Evolutionary conservation across 305 asterid species (phyloP).

Genomic region (Salvia sclarea): DNA sequence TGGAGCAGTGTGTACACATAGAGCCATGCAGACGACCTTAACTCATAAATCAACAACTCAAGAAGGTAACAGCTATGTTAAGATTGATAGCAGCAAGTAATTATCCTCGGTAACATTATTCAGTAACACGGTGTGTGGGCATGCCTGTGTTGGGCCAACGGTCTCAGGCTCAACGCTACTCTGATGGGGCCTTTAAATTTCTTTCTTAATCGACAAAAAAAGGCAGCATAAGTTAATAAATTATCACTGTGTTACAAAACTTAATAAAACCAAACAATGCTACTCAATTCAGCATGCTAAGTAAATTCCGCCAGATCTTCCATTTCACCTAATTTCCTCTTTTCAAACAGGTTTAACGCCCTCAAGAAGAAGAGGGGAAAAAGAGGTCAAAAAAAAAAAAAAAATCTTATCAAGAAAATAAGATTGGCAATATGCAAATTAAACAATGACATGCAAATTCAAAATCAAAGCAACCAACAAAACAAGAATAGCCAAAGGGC

Average conservation of each 20-base stretch:
- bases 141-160: no score
- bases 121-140: background rate
- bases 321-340: conserved; percentile 1
- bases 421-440: conserved; percentile 15
- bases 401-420: background rate
- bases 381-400: background rate
- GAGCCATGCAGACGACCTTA: background rate
- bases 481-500: conserved; percentile 24
- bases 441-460: background rate
- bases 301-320: background rate
- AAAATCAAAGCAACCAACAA: conserved; percentile 13
- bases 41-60: conserved; percentile 14
- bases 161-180: no score
- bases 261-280: background rate
- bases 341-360: background rate
- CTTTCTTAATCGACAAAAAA: background rate
- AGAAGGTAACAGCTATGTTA: background rate
- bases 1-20: conserved; percentile 5
- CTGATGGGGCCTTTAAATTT: no score
- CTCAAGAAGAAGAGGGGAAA: background rate
- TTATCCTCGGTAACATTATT: conserved; percentile 12
- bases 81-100: background rate
- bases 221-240: conserved; percentile 9
- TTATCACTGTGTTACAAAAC: conserved; percentile 6
- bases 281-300: conserved; percentile 13